Evolutionary conservation across 2,329 filamentous ascomycete species (phyloP), one percentile per base, ranked within the genome.

Genomic region (Echinosphaeria canescens): DNA sequence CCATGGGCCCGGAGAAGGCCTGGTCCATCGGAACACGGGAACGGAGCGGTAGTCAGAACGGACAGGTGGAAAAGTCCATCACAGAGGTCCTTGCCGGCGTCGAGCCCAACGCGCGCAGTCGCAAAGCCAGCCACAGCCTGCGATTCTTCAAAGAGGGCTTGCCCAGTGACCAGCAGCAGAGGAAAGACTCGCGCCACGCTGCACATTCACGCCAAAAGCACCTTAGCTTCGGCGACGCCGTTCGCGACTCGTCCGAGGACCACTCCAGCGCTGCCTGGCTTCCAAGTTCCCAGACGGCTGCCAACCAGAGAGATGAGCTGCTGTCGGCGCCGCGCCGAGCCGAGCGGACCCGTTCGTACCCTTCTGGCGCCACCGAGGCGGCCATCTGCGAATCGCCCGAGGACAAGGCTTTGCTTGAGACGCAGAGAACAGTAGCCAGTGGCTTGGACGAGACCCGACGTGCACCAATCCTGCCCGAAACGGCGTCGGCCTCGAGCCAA

Each of bases 61-160:
- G 66, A 1, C 52, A 66, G 35, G 67, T 73, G 5, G 67, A 73
- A 36, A 64, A 69, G 41, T 70, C 65, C n/a, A 62, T 73, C 27
- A 54, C 62, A 5, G 64, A 71, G 33, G 62, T 62, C 15, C 53
- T 72, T 39, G 56, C 62, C 12, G 65, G 66, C 3, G 50, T 61
- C n/a, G 67, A 72, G 37, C 64, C 55, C 23, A 70, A 63, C 37
- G 61, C 62, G 24, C 62, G 69, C 28, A 78, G 68, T 38, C 62
- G 69, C 35, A 75, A 74, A 44, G 62, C 69, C 22, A 74, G 67
- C 37, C 68, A 74, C 42, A 71, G 65, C 34, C 48, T 75, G 30
- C 56, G 69, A 2, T 69, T 74, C 38, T 75, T 75, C 51, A 69
- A 66, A 33, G 67, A 74, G 42, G 68, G 65, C 18, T 47, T 72